Evolutionary conservation across 1,284 basidiomycete species (phyloP), one percentile per base, ranked within the genome.

Genomic region (Ustilago curta): DNA sequence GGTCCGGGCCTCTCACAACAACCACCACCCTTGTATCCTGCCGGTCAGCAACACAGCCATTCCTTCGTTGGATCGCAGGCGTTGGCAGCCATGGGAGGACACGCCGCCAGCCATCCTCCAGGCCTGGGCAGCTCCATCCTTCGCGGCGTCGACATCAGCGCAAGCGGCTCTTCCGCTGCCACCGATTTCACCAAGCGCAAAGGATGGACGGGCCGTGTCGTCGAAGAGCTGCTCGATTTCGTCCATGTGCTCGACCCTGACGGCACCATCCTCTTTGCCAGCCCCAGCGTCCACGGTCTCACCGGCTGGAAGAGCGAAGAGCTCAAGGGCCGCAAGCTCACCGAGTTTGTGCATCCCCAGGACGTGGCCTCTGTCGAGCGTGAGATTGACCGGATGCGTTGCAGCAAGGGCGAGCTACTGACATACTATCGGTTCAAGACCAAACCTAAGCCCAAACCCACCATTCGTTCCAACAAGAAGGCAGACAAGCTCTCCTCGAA

Each of bases 161-260:
- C 77, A 9, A 72, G 66, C 14, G 76, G 78, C 35, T 65, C 62
- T 18, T 69, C 68, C 3, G 74, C 79, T 3, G 76, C 76, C 32
- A 75, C 74, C 49, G 80, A 81, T 47, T 81, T 82, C 43, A 82
- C 80, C 40, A 79, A 78, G 50, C 69, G 80, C 27, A 82, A 82
- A 49, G 80, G 80, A 19, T 82, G 80, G 80, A 67, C 76, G 12
- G 73, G 57, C 3, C 72, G 80, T 32, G 72, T 82, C 27, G 76
- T 82, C 5, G 80, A 82, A 44, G 80, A 82, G 51, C 59, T 82
- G 49, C 68, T 80, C 43, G 80, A 82, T 59, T 81, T 82, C 59
- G 75, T 79, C 1, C 79, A 81, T 49, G 80, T 82, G 19, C 61
- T 82, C 37, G 79, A 81, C 59, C 68, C 67, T 8, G 60, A 78